phyloP scores from a whole-genome alignment of 2,329 filamentous ascomycete species.

The Pleomassaria siparia region DNA sequence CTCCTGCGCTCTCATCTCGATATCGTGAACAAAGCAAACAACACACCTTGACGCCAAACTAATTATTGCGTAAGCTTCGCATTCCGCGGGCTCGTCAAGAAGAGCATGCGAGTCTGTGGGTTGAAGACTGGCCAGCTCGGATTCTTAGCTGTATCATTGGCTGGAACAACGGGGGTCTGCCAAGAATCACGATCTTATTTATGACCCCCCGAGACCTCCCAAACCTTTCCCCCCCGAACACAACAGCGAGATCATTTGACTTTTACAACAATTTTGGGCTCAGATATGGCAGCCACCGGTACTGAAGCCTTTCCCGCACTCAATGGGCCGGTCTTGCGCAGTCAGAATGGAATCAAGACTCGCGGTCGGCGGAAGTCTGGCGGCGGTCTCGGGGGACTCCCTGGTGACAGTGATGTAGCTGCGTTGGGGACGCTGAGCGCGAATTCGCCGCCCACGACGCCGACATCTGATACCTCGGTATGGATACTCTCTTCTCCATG shows the following conservation, averaged over 20 bases:
- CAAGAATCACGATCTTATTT: not conserved
- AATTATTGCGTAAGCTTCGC: not conserved
- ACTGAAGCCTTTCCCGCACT: constrained; percentile 38
- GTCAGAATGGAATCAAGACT: constrained; percentile 10
- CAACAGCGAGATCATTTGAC: not conserved
- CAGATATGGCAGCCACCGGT: constrained; percentile 18
- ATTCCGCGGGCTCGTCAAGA: not conserved
- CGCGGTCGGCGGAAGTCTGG: constrained; percentile 46
- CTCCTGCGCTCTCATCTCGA: not conserved
- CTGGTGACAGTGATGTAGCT: constrained; percentile 54
- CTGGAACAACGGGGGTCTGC: not conserved
- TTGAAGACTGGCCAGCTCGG: too few species aligned
- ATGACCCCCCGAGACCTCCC: too few species aligned
- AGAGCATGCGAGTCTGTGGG: not conserved
- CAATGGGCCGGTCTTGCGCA: constrained; percentile 14
- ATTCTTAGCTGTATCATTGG: not conserved
- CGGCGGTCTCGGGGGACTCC: constrained; percentile 53
- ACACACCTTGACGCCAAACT: not conserved
- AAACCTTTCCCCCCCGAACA: not conserved
- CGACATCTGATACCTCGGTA: constrained; percentile 23
- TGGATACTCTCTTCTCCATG: constrained; percentile 2
- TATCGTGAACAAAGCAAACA: not conserved
- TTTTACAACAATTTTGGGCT: constrained; percentile 2
- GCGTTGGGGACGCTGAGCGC: constrained; percentile 50
- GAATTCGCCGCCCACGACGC: constrained; percentile 21